A percentile compares a stretch with the other conserved stretches of the same genome.
Evolutionary conservation across 257 asterid species (phyloP).

Genomic region (Gynochthodes officinalis): DNA sequence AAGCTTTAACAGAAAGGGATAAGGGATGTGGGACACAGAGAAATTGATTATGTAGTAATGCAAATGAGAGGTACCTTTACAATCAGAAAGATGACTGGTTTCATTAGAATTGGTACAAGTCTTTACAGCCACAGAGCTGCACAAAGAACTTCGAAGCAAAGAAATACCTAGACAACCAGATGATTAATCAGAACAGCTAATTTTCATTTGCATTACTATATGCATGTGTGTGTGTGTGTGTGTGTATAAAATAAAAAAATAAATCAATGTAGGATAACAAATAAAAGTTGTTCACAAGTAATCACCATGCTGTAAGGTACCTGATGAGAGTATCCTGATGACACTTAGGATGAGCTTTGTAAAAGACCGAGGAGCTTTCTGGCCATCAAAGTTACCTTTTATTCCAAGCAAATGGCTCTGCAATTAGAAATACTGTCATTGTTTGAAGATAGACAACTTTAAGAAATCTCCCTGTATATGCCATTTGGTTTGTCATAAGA

Average conservation of each 20-base stretch:
- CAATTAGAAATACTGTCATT: conserved; percentile 16
- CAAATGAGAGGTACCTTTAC: conserved; percentile 24
- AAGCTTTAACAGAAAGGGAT: not conserved
- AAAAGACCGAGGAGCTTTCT: conserved; percentile 56
- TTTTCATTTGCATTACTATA: too few relatives aligned
- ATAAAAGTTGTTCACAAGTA: not conserved
- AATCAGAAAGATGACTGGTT: conserved; percentile 20
- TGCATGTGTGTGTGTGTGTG: too few relatives aligned
- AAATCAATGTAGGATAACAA: too few relatives aligned
- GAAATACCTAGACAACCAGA: conserved; percentile 40
- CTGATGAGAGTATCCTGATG: conserved; percentile 79
- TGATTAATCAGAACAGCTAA: not conserved
- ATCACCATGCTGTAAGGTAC: conserved; percentile 28
- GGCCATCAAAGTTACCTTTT: conserved; percentile 57
- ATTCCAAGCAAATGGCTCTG: conserved; percentile 82
- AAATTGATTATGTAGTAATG: not conserved
- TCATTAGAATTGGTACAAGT: conserved; percentile 27
- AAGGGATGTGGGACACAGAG: not conserved
- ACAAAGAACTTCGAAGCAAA: conserved; percentile 29
- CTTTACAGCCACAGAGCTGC: conserved; percentile 33
- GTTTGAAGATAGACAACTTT: not conserved
- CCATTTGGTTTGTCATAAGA: not conserved
- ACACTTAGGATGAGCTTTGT: conserved; percentile 60
- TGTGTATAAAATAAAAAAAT: too few relatives aligned
- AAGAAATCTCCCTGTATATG: not conserved